Evolutionary conservation across 495 filamentous ascomycete species (phyloP).

Genomic region (Cairneyella variabilis): DNA sequence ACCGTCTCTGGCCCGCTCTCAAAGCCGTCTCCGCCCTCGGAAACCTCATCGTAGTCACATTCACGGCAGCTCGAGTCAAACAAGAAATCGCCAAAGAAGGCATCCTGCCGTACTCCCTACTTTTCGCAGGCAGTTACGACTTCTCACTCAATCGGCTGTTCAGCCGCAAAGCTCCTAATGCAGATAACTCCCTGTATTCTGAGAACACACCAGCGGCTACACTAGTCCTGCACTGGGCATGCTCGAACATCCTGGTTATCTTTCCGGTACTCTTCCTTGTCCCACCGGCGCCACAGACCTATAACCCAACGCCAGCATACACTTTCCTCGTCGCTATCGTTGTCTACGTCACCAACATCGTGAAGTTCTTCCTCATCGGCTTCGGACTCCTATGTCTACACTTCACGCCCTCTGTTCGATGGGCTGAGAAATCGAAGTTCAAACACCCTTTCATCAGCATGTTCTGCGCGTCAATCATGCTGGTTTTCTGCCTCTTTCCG

Average conservation of each 20-base stretch:
- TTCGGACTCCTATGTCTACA: constrained; percentile 14
- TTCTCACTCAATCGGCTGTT: background rate
- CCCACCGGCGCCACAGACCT: constrained; percentile 9
- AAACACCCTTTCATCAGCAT: constrained; percentile 3
- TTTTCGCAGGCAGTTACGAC: constrained; percentile 35
- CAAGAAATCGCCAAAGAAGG: constrained; percentile 36
- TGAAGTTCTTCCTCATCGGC: background rate
- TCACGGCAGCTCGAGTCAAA: constrained; percentile 26
- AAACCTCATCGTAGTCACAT: constrained; percentile 17
- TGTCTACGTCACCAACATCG: constrained; percentile 24
- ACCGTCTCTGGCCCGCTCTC: background rate
- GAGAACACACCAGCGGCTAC: constrained; percentile 32
- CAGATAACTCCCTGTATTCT: background rate
- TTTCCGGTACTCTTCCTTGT: background rate
- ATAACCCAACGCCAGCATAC: constrained; percentile 20
- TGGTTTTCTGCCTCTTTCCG: constrained; percentile 1
- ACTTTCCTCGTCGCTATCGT: constrained; percentile 26
- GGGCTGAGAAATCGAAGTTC: constrained; percentile 7
- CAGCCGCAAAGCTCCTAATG: background rate
- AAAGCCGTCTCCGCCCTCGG: constrained; percentile 10
- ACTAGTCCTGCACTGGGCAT: constrained; percentile 34
- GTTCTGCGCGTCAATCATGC: background rate
- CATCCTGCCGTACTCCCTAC: constrained; percentile 31
- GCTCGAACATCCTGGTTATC: constrained; percentile 12
- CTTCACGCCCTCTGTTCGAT: background rate